Evolutionary conservation across 2,329 filamentous ascomycete species (phyloP).

Genomic region (Ceratocystis alfenasii): DNA sequence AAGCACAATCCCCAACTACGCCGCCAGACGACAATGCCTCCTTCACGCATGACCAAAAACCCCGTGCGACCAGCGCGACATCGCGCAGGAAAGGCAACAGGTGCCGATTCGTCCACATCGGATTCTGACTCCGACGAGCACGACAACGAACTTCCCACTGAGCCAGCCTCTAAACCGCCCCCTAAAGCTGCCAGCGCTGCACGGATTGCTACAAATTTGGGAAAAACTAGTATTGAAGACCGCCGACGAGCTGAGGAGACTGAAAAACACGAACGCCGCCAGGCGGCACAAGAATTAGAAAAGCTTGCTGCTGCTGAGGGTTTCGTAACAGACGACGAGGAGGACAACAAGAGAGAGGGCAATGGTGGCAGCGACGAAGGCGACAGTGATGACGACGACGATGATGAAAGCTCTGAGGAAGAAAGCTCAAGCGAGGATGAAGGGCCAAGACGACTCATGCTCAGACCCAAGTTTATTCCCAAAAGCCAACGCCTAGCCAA

Average conservation of each 20-base stretch:
- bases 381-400: conserved; percentile 33
- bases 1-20: neutral
- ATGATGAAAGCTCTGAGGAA: conserved; percentile 31
- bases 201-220: conserved; percentile 43
- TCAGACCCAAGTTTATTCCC: conserved; percentile 52
- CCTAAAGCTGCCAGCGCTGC: conserved; percentile 47
- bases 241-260: conserved; percentile 36
- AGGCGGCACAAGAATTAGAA: conserved; percentile 28
- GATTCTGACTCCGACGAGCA: conserved; percentile 37
- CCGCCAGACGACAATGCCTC: conserved; percentile 39
- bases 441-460: conserved; percentile 44
- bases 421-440: conserved; percentile 45
- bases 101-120: conserved; percentile 43
- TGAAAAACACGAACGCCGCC: conserved; percentile 36
- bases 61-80: conserved; percentile 69
- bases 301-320: conserved; percentile 46
- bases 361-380: conserved; percentile 32
- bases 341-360: conserved; percentile 27
- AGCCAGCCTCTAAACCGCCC: conserved; percentile 34
- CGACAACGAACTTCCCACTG: conserved; percentile 25
- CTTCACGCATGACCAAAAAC: conserved; percentile 89
- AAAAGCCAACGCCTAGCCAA: conserved; percentile 39
- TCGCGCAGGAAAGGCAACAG: conserved; percentile 66
- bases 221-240: conserved; percentile 42
- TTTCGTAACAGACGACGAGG: conserved; percentile 47